Percentiles rank a stretch among this genome's conserved stretches.
phyloP scores from a whole-genome alignment of 2,329 filamentous ascomycete genomes.

The Geosmithia putterillii region DNA sequence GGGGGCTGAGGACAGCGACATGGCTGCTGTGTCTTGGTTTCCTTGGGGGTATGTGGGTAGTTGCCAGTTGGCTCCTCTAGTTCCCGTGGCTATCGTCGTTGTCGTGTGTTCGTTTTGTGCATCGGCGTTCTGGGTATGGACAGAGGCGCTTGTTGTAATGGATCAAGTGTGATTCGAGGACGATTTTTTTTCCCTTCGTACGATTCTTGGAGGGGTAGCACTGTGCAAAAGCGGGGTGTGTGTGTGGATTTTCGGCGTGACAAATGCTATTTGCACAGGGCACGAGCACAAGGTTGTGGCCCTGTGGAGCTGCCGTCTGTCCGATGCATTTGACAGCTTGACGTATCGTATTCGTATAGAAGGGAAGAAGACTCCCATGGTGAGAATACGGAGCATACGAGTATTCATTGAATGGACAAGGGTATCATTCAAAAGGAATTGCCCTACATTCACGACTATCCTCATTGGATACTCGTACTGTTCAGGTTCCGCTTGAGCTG shows the following conservation, averaged over 20 bases:
- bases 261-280: not conserved
- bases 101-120: not conserved
- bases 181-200: not conserved
- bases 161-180: not conserved
- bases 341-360: too few relatives aligned
- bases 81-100: too few relatives aligned
- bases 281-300: too few relatives aligned
- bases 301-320: not conserved
- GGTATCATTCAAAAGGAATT: too few relatives aligned
- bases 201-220: not conserved
- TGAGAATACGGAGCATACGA: too few relatives aligned
- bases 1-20: conserved; percentile 34
- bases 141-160: not conserved
- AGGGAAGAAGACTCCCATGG: too few relatives aligned
- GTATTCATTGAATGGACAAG: too few relatives aligned
- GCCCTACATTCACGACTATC: too few relatives aligned
- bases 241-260: conserved; percentile 6
- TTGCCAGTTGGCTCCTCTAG: not conserved
- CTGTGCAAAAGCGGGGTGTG: conserved; percentile 17
- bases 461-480: too few relatives aligned
- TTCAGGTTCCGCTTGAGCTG: too few relatives aligned
- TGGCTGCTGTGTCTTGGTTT: not conserved
- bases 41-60: too few relatives aligned
- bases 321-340: too few relatives aligned
- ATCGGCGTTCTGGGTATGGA: not conserved